Evolutionary conservation across 2,329 filamentous ascomycete genomes (phyloP).

Genomic region (Claviceps sp.): DNA sequence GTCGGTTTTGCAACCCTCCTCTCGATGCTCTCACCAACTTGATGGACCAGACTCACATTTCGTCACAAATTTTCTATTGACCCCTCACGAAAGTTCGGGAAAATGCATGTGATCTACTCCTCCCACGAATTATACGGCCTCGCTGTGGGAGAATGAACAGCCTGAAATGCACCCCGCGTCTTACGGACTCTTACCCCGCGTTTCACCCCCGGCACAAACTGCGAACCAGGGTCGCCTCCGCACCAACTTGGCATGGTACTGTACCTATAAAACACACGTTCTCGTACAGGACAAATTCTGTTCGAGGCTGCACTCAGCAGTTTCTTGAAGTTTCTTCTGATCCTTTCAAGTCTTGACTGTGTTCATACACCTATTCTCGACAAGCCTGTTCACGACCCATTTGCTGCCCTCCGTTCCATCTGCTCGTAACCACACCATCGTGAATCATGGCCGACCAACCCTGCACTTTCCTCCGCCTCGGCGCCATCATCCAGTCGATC

Average conservation of each 20-base stretch:
- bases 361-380: neutral
- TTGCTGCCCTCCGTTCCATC: too few species aligned
- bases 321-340: too few species aligned
- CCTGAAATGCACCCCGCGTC: neutral
- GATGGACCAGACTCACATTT: too few species aligned
- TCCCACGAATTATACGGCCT: neutral
- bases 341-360: too few species aligned
- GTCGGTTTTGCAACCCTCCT: too few species aligned
- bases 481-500: slow-evolving; percentile 72
- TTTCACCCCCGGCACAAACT: neutral
- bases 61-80: too few species aligned
- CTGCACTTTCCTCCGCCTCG: slow-evolving; percentile 58
- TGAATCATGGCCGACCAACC: slow-evolving; percentile 30
- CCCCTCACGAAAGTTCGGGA: too few species aligned
- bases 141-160: neutral
- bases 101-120: too few species aligned
- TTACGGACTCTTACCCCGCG: too few species aligned
- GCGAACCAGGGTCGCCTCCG: neutral
- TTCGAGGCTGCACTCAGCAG: too few species aligned
- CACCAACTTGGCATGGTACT: neutral
- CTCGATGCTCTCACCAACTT: too few species aligned
- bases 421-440: neutral
- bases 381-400: neutral
- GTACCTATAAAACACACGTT: neutral
- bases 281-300: too few species aligned